These are phyloP conservation scores for Phytophthora citrophthora DNA, from an alignment of 352 stramenopile species.

Conservation along the genomic window DNA sequence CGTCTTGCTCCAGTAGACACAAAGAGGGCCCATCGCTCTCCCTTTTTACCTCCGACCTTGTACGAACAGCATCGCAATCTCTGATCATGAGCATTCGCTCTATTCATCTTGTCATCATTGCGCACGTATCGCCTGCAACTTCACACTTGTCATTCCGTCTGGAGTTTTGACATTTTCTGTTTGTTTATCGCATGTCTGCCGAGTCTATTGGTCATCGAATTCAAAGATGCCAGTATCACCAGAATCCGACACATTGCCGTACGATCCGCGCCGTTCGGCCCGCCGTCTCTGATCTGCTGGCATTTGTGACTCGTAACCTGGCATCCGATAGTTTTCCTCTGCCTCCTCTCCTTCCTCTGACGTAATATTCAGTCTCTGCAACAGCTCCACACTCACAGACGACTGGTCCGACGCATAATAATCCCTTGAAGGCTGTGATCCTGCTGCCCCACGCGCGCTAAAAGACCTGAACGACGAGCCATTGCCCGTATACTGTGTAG, in stretches of 20 bases:
- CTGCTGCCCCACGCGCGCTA: constrained; percentile 15
- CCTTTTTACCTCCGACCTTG: not conserved
- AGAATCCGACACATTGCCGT: constrained; percentile 51
- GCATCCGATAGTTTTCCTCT: constrained; percentile 37
- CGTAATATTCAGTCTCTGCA: constrained; percentile 45
- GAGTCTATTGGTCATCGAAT: constrained; percentile 75
- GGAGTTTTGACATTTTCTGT: constrained; percentile 14
- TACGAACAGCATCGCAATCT: constrained; percentile 1
- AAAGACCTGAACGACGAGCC: constrained; percentile 32
- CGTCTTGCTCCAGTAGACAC: no score
- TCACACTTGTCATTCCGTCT: constrained; percentile 7
- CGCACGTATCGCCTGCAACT: not conserved
- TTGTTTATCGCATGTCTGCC: constrained; percentile 34
- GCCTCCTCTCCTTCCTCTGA: constrained; percentile 34
- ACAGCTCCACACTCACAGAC: constrained; percentile 42
- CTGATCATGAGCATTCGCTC: not conserved
- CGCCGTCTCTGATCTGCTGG: constrained; percentile 32
- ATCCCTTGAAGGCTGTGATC: constrained; percentile 31
- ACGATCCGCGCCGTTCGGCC: constrained; percentile 58
- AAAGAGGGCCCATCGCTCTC: no score
- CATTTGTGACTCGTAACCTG: constrained; percentile 23
- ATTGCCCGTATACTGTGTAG: constrained; percentile 27
- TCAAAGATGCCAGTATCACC: constrained; percentile 74
- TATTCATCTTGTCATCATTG: not conserved
- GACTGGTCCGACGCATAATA: constrained; percentile 41